Evolutionary conservation across 2,329 filamentous ascomycete genomes (phyloP).

Genomic region (Cercospora zeina): DNA sequence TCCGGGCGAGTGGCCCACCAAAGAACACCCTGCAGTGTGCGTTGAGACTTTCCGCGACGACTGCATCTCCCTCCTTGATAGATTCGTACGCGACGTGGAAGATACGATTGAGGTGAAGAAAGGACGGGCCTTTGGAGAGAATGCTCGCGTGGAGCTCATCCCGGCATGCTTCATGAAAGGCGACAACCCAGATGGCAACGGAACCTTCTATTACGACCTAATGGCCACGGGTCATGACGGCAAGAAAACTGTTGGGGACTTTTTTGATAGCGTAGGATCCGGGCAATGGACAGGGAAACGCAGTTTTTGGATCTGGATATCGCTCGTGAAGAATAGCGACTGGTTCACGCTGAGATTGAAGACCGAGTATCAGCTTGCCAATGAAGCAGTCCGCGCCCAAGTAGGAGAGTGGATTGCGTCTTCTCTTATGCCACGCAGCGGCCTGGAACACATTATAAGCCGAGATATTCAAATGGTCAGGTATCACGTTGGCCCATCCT

Average conservation of each 20-base stretch:
- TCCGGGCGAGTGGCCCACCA: background rate
- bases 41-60: background rate
- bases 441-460: background rate
- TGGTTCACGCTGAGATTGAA: background rate
- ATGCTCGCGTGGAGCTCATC: background rate
- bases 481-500: background rate
- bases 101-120: background rate
- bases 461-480: background rate
- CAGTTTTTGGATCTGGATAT: conserved; percentile 1
- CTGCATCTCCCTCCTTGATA: background rate
- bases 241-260: background rate
- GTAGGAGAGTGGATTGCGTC: background rate
- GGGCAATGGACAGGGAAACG: background rate
- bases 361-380: background rate
- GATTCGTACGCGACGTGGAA: background rate
- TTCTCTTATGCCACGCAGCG: background rate
- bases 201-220: background rate
- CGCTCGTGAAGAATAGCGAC: background rate
- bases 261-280: background rate
- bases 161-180: background rate
- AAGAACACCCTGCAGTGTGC: background rate
- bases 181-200: background rate
- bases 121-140: background rate
- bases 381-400: background rate
- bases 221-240: background rate